Evolutionary conservation across 2,329 filamentous ascomycete species (phyloP), one percentile per base, ranked within the genome.

Genomic region (Hypoxylon sp.): DNA sequence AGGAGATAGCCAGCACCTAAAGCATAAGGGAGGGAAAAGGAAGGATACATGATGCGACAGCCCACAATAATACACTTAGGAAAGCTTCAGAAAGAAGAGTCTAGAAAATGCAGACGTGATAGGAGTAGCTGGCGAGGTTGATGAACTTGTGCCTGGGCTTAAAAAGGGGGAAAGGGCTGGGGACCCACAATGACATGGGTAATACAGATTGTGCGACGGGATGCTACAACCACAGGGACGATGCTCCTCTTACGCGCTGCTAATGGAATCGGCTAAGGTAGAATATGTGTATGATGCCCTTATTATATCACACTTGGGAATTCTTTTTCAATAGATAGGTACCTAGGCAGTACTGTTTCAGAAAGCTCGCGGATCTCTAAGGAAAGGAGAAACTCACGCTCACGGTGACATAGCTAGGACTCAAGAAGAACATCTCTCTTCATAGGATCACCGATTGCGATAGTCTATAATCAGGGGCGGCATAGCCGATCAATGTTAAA

Each of bases 401-500:
- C 17, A 56, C 53, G 38, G 25, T 3, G 38, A 46, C 34, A 10
- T 56, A 41, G 28, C 41, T 10, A 41, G 46, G 13, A 56, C 25
- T 56, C 11, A 25, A 19, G n/a, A 30, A 11, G 14, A 56, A 38
- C 28, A 25, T 17, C 38, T 17, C 11, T 3, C 38, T 25, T 46
- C 32, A 11, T 11, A 43, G 38, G 7, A 9, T 43, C 4, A 45
- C 32, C 30, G 13, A 21, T 14, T 21, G 32, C 19, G n/a, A 28
- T 10, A 19, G n/a, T 28, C 17, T 38, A 28, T 3, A 13, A 49
- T 41, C 23, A 53, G 13, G 4, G 14, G 28, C 52, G 52, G 52
- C n/a, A 48, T 23, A 43, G 51, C 52, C 52, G 52, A 41, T 58
- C 58, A 34, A 34, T 52, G 46, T n/a, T 25, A 45, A 51, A 49